Evolutionary conservation across 2,329 filamentous ascomycete genomes (phyloP).

Genomic region (Diaporthe helianthi): DNA sequence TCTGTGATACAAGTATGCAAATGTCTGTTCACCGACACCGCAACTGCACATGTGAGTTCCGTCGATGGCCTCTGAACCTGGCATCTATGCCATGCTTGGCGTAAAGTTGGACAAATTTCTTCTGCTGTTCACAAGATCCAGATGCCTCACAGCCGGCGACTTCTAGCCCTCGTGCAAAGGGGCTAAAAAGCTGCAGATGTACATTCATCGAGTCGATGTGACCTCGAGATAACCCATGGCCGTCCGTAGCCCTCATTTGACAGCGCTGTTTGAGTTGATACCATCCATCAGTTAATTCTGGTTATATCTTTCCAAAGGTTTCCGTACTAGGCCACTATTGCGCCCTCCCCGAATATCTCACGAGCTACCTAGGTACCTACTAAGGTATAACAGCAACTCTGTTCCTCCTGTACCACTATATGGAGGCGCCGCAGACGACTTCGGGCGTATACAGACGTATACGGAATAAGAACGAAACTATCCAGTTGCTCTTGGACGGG

Average conservation of each 20-base stretch:
- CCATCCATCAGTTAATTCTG: not conserved
- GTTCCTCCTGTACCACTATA: too few relatives aligned
- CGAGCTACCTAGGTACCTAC: too few relatives aligned
- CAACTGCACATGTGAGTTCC: not conserved
- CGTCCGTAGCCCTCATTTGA: not conserved
- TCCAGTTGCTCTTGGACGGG: conserved; percentile 1
- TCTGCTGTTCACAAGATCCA: not conserved
- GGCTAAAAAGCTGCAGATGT: not conserved
- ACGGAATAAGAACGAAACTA: too few relatives aligned
- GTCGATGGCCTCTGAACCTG: not conserved
- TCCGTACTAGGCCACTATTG: too few relatives aligned
- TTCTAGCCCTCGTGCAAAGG: not conserved
- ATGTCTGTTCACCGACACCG: not conserved
- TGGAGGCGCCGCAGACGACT: too few relatives aligned
- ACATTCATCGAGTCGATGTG: not conserved
- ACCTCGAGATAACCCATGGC: not conserved
- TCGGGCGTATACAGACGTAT: too few relatives aligned
- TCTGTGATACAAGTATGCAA: not conserved
- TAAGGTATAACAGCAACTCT: too few relatives aligned
- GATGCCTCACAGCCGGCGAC: not conserved
- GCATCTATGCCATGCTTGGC: not conserved
- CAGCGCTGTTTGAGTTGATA: not conserved
- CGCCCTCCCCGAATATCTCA: too few relatives aligned
- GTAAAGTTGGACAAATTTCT: not conserved
- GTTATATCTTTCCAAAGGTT: not conserved